Evolutionary conservation across 2,329 filamentous ascomycete genomes (phyloP).

Genomic region (Pseudogymnoascus sp.): DNA sequence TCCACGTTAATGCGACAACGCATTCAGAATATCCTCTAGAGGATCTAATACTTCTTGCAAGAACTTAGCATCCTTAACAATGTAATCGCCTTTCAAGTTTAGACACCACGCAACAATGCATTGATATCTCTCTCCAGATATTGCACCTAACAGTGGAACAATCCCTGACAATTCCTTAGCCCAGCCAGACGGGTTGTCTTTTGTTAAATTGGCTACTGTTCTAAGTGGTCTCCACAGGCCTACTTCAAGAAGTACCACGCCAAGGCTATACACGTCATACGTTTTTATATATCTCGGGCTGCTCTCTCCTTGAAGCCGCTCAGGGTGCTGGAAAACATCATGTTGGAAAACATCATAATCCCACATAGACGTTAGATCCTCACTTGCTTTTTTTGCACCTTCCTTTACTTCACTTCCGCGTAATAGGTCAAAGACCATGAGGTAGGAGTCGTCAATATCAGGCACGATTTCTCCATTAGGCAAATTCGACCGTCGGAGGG

Average conservation of each 20-base stretch:
- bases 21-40: neutral
- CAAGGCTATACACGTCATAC: constrained; percentile 15
- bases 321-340: constrained; percentile 12
- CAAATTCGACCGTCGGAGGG: constrained; percentile 1
- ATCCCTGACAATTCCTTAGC: neutral
- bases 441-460: neutral
- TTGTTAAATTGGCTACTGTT: neutral
- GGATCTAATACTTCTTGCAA: constrained; percentile 4
- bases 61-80: neutral
- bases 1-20: neutral
- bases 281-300: constrained; percentile 9
- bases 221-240: constrained; percentile 10
- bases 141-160: neutral
- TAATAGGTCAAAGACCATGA: constrained; percentile 11
- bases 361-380: neutral
- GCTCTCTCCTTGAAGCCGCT: neutral
- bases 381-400: neutral
- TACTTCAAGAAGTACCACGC: constrained; percentile 12
- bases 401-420: neutral
- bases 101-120: constrained; percentile 8
- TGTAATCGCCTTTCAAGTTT: neutral
- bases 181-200: neutral
- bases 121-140: constrained; percentile 9
- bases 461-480: neutral
- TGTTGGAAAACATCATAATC: too few relatives aligned